Evolutionary conservation across 768 basidiomycete genomes (phyloP), one percentile per base, ranked within the genome.

Genomic region (Lactarius deliciosus): DNA sequence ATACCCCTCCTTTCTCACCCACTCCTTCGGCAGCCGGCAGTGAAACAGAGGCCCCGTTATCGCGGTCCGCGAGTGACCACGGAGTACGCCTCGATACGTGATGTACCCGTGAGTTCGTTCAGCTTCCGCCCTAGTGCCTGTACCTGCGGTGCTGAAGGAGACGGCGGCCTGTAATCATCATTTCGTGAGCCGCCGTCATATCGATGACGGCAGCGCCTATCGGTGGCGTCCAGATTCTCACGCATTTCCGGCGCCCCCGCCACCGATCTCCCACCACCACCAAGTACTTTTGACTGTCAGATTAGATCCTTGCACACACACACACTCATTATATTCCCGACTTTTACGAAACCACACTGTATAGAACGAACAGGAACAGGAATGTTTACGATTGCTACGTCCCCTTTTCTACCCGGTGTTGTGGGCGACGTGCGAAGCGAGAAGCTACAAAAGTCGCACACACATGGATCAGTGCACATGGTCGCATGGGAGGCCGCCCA

Each of bases 351-450:
- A 22, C 38, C 8, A 18, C 28, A 22, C n/a, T 38, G 45, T 50
- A 28, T 59, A 60, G 63, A 56, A 47, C 43, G 32, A 54, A 30
- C 64, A 34, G 22, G 59, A n/a, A 47, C 64, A 22, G 5, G 40
- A 8, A 28, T 25, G 22, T n/a, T 16, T 30, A 59, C 18, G 25
- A 53, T 40, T 28, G 30, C 38, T 60, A 28, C 50, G 28, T 18
- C 8, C 25, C 25, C 55, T 57, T 41, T n/a, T 34, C 20, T 5
- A 30, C 30, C 20, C 18, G 30, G n/a, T 10, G 34, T 15, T 32
- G 22, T 34, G 13, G 30, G 25, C 54, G 28, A 20, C 41, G 59
- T 34, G 38, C 50, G 36, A 32, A 34, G 40, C 2, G 20, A 18
- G 28, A 60, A 8, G 28, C 22, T 6, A 32, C 32, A 38, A 38